Percentiles rank a stretch among this genome's conserved stretches.
Evolutionary conservation across 208 protist genomes (phyloP).

Genomic region (Trypanosoma mega): DNA sequence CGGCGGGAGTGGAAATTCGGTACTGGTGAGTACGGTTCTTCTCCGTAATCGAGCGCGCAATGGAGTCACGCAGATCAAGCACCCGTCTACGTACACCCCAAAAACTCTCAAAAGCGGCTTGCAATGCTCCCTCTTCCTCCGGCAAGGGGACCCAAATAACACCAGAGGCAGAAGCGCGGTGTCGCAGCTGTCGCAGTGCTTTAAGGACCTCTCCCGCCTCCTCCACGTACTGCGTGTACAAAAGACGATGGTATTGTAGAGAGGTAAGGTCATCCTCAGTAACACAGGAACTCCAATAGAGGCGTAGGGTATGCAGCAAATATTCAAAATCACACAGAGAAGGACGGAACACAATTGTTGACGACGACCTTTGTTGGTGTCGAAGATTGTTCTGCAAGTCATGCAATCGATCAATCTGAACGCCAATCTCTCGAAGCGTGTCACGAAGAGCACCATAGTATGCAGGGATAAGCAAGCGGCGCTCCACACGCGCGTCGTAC

Average conservation of each 20-base stretch:
- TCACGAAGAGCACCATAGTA: slow-evolving; percentile 59
- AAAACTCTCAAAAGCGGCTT: slow-evolving; percentile 57
- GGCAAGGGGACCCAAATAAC: slow-evolving; percentile 28
- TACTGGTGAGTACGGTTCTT: slow-evolving; percentile 66
- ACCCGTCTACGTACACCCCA: slow-evolving; percentile 49
- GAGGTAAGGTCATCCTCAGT: slow-evolving; percentile 72
- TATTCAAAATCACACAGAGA: slow-evolving; percentile 64
- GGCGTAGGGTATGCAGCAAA: slow-evolving; percentile 43
- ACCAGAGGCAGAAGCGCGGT: neutral
- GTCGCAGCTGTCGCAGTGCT: slow-evolving; percentile 37
- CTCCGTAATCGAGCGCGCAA: slow-evolving; percentile 58
- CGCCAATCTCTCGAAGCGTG: slow-evolving; percentile 45
- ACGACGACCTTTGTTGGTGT: neutral
- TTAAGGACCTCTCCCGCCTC: slow-evolving; percentile 32
- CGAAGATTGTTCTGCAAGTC: slow-evolving; percentile 22
- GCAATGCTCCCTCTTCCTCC: slow-evolving; percentile 38
- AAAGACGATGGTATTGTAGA: slow-evolving; percentile 43
- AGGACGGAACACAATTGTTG: slow-evolving; percentile 65
- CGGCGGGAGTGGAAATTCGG: neutral
- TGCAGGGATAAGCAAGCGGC: slow-evolving; percentile 47
- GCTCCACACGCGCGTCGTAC: slow-evolving; percentile 57
- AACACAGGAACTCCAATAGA: slow-evolving; percentile 68
- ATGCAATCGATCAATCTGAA: slow-evolving; percentile 56
- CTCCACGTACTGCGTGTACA: slow-evolving; percentile 43
- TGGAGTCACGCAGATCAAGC: slow-evolving; percentile 35